These are phyloP conservation scores for Uronychia binucleata DNA, from an alignment of 73 alveolate genomes.

Conservation along the genomic window DNA sequence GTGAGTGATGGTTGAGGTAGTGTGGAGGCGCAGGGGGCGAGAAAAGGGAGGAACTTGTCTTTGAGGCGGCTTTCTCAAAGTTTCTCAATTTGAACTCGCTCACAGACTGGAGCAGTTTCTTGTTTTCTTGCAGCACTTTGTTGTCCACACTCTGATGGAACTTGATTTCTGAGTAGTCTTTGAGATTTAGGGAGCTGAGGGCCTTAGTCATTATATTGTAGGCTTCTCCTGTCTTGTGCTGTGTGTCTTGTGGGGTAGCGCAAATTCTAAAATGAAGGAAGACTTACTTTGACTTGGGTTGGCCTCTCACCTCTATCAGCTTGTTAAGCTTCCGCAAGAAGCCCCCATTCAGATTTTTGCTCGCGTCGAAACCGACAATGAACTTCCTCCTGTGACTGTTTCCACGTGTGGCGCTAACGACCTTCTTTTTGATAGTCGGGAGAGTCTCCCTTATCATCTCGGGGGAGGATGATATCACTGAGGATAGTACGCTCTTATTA, in stretches of 20 bases:
- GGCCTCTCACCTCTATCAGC: slow-evolving; percentile 24
- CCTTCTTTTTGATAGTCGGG: not conserved
- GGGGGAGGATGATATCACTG: too few relatives aligned
- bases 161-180: slow-evolving; percentile 29
- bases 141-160: slow-evolving; percentile 4
- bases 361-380: slow-evolving; percentile 42
- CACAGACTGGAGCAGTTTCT: not conserved
- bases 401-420: too few relatives aligned
- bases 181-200: slow-evolving; percentile 21
- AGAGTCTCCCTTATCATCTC: too few relatives aligned
- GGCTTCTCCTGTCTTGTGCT: slow-evolving; percentile 36
- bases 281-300: slow-evolving; percentile 13
- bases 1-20: too few relatives aligned
- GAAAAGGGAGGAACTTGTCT: too few relatives aligned
- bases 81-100: not conserved
- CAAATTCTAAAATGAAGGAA: slow-evolving; percentile 4
- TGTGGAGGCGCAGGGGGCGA: too few relatives aligned
- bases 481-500: too few relatives aligned
- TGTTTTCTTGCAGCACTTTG: not conserved
- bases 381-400: slow-evolving; percentile 22
- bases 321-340: slow-evolving; percentile 28
- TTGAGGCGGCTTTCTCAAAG: too few relatives aligned
- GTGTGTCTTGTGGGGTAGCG: slow-evolving; percentile 11
- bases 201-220: slow-evolving; percentile 37
- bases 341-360: slow-evolving; percentile 18